Evolutionary conservation across 257 asterid genomes (phyloP).

Genomic region (Ocimum tenuiflorum): DNA sequence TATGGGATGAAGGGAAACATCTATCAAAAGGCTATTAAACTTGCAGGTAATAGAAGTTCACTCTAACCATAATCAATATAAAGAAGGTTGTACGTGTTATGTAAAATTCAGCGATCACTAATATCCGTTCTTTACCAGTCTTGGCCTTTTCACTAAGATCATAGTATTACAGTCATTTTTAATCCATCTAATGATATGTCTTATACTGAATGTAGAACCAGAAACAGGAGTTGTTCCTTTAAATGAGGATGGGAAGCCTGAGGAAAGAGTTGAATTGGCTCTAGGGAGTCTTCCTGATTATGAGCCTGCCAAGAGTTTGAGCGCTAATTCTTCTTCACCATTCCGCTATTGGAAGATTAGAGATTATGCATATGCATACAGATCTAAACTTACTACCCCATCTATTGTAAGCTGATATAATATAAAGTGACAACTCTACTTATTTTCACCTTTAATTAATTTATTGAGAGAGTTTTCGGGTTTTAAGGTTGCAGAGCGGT

Average conservation of each 20-base stretch:
- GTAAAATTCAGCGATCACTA: not conserved
- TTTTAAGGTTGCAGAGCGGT: slow-evolving; percentile 79
- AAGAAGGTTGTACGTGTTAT: not conserved
- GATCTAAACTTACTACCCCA: slow-evolving; percentile 78
- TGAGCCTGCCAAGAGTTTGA: slow-evolving; percentile 63
- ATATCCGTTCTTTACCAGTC: no score
- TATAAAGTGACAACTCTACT: slow-evolving; percentile 13
- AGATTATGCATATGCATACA: slow-evolving; percentile 94
- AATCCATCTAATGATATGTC: slow-evolving; percentile 1
- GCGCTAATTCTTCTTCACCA: slow-evolving; percentile 41
- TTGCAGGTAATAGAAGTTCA: not conserved
- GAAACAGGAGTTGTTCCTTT: slow-evolving; percentile 51
- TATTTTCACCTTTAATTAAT: not conserved
- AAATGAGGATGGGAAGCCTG: slow-evolving; percentile 72
- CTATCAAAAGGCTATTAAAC: not conserved
- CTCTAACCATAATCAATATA: not conserved
- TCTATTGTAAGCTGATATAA: slow-evolving; percentile 53
- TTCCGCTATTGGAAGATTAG: slow-evolving; percentile 96
- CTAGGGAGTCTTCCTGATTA: slow-evolving; percentile 67
- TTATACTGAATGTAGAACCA: slow-evolving; percentile 41
- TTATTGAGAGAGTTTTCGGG: not conserved
- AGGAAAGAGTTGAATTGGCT: slow-evolving; percentile 73
- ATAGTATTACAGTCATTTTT: not conserved
- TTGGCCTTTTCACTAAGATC: not conserved
- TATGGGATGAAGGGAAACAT: slow-evolving; percentile 2